Evolutionary conservation across 345 rosid genomes (phyloP).

Genomic region (Lumnitzera racemosa): DNA sequence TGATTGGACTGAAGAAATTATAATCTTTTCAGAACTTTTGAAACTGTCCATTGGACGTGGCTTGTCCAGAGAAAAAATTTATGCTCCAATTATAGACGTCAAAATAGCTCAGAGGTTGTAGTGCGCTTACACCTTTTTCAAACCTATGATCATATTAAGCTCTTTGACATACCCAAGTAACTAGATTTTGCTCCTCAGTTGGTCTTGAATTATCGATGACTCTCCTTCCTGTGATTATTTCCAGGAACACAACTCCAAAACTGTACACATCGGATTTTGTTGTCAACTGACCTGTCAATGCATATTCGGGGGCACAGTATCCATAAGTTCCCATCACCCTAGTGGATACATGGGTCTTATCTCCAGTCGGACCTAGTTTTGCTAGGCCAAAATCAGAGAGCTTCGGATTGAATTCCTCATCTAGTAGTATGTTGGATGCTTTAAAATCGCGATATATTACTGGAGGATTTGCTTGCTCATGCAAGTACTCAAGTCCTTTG

Average conservation of each 20-base stretch:
- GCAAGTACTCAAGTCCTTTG: slow-evolving; percentile 23
- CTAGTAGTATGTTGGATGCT: slow-evolving; percentile 22
- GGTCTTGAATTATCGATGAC: slow-evolving; percentile 19
- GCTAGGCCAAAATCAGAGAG: slow-evolving; percentile 26
- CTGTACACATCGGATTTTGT: slow-evolving; percentile 25
- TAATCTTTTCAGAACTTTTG: no score
- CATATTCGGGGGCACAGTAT: slow-evolving; percentile 25
- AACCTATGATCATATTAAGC: not conserved
- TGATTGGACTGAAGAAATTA: not conserved
- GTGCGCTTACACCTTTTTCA: not conserved
- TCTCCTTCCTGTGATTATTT: slow-evolving; percentile 25
- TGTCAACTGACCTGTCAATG: slow-evolving; percentile 19
- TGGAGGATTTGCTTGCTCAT: slow-evolving; percentile 22
- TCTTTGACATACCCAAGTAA: slow-evolving; percentile 16
- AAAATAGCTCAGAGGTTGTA: not conserved
- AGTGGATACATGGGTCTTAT: slow-evolving; percentile 20
- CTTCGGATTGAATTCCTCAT: slow-evolving; percentile 22
- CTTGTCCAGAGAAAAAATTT: no score
- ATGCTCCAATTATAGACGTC: no score
- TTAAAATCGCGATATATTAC: slow-evolving; percentile 26
- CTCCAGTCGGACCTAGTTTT: slow-evolving; percentile 21
- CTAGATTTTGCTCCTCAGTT: slow-evolving; percentile 21
- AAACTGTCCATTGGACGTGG: no score
- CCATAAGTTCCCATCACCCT: slow-evolving; percentile 27
- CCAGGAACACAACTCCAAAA: slow-evolving; percentile 23